Evolutionary conservation across 192 early-diverging fungal genomes (phyloP).

Genomic region (Piromyces finnis): DNA sequence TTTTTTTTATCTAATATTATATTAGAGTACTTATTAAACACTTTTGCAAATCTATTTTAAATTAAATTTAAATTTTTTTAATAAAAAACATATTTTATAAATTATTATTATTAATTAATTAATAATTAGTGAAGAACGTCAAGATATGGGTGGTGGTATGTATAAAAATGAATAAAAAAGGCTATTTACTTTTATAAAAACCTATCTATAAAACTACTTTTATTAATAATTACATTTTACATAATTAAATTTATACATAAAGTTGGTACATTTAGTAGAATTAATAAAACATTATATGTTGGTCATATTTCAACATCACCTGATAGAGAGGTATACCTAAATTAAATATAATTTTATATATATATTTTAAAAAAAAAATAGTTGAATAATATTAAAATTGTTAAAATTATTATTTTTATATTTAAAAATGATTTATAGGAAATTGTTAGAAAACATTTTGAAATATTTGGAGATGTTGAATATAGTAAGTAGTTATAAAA

Average conservation of each 20-base stretch:
- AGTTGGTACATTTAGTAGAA: constrained; percentile 63
- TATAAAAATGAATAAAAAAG: constrained; percentile 17
- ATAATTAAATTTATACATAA: constrained; percentile 5
- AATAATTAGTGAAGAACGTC: constrained; percentile 17
- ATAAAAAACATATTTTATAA: no score
- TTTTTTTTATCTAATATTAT: no score
- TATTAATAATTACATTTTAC: not conserved
- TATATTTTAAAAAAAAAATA: no score
- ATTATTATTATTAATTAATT: no score
- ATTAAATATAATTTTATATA: no score
- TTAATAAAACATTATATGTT: constrained; percentile 60
- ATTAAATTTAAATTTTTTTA: no score
- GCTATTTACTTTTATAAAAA: constrained; percentile 36
- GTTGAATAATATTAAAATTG: no score
- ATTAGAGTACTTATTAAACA: no score
- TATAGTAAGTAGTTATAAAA: constrained; percentile 19
- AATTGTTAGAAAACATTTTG: constrained; percentile 44
- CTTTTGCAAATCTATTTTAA: no score
- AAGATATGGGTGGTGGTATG: constrained; percentile 47
- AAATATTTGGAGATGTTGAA: constrained; percentile 59
- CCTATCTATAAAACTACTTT: constrained; percentile 3
- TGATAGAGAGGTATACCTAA: constrained; percentile 18
- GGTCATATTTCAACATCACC: constrained; percentile 28
- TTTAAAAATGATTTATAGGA: constrained; percentile 4
- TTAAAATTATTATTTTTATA: no score